Conservation (phyloP, 2,329 filamentous ascomycete species). For the Fusarium proliferatum region DNA sequence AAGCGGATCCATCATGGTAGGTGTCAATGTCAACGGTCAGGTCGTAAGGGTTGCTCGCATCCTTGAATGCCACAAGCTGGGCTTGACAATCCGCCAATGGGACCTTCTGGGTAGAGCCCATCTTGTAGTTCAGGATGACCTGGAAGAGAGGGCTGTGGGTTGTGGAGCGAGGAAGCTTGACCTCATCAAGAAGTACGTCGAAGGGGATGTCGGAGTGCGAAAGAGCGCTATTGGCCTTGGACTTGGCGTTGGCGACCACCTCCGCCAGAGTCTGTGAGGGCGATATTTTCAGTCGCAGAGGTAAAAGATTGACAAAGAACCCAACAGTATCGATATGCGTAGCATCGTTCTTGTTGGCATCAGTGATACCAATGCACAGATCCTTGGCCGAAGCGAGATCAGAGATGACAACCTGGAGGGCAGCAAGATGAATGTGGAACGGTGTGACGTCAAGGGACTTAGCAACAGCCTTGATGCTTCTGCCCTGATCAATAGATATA, state of each 20-base stretch:
- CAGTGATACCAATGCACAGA: constrained; percentile 17
- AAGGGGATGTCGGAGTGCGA: constrained; percentile 1
- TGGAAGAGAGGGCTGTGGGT: constrained; percentile 5
- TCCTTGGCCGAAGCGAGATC: neutral
- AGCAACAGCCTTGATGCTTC: neutral
- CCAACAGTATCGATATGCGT: constrained; percentile 10
- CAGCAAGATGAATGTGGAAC: constrained; percentile 18
- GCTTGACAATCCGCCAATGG: neutral
- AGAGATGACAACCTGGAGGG: constrained; percentile 11
- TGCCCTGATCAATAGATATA: neutral
- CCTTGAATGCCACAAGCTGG: neutral
- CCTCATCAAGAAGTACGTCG: constrained; percentile 4
- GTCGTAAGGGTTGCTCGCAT: constrained; percentile 3
- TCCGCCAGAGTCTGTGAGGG: neutral
- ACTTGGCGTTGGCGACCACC: neutral
- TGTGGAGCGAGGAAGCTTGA: constrained; percentile 4
- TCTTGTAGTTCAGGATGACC: constrained; percentile 2
- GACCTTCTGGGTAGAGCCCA: constrained; percentile 8
- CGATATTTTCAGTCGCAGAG: neutral
- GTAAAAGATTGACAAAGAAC: constrained; percentile 22
- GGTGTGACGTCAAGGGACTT: neutral
- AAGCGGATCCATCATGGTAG: neutral
- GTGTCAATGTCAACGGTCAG: neutral
- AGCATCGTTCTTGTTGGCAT: constrained; percentile 16
- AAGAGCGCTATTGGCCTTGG: neutral